Percentiles rank a stretch among this genome's conserved stretches.
Conservation (phyloP, 345 rosid species). For the Eucalyptus guilfoylei region DNA sequence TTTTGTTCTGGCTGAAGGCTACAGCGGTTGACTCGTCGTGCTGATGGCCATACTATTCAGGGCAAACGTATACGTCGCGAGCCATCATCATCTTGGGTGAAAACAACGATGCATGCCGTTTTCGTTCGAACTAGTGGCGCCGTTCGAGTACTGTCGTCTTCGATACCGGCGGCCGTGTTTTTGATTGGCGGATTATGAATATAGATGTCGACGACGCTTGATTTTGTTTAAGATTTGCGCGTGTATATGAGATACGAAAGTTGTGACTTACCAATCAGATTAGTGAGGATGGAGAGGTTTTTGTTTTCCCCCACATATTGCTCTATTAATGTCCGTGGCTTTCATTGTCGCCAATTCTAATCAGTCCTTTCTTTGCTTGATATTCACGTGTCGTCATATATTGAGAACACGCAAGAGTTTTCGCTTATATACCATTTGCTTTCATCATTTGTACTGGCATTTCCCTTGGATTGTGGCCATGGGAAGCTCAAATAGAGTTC, state of each 20-base stretch:
- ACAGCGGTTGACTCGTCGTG: background rate
- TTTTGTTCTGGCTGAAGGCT: background rate
- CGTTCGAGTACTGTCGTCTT: background rate
- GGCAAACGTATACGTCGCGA: background rate
- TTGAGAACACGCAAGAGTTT: background rate
- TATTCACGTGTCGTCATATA: background rate
- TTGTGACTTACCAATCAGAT: background rate
- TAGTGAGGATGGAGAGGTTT: background rate
- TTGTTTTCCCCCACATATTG: background rate
- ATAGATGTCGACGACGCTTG: rapidly evolving
- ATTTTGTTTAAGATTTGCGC: background rate
- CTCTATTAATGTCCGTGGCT: background rate
- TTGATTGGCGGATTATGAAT: background rate
- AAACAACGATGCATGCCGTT: background rate
- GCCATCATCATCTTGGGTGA: background rate
- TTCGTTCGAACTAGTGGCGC: background rate
- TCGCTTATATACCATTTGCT: background rate
- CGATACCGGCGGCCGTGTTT: background rate
- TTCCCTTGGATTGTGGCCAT: background rate
- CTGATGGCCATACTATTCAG: background rate
- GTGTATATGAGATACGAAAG: background rate
- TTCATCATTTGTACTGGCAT: background rate
- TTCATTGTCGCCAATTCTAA: background rate
- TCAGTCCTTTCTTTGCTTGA: background rate
- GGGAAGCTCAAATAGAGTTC: background rate